Percentiles rank a stretch among this genome's conserved stretches.
These are phyloP conservation scores for Colletotrichum destructivum DNA, from an alignment of 2,329 filamentous ascomycete genomes.

Conservation along the genomic window DNA sequence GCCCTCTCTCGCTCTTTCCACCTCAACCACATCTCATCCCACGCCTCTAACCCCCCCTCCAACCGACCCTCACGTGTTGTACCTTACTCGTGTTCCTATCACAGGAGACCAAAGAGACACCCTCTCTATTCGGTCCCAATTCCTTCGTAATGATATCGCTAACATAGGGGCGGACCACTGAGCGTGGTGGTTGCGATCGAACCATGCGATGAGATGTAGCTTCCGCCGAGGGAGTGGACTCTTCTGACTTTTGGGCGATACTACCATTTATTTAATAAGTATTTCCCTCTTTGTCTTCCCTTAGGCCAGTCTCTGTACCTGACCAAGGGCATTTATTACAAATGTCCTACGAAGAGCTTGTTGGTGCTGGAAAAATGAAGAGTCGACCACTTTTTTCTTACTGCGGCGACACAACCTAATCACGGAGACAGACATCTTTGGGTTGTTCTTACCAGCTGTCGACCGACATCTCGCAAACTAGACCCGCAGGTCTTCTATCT, in stretches of 20 bases:
- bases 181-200: not conserved
- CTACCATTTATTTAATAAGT: not conserved
- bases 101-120: not conserved
- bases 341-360: too few relatives aligned
- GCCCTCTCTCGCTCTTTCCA: not conserved
- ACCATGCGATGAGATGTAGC: slow-evolving; percentile 24
- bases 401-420: too few relatives aligned
- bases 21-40: slow-evolving; percentile 15
- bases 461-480: too few relatives aligned
- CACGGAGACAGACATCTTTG: too few relatives aligned
- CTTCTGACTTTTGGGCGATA: slow-evolving; percentile 4
- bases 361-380: too few relatives aligned
- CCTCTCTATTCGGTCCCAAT: slow-evolving; percentile 1
- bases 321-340: too few relatives aligned
- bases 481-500: too few relatives aligned
- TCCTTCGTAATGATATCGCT: not conserved
- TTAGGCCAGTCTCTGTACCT: too few relatives aligned
- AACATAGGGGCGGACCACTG: not conserved
- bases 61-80: not conserved
- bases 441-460: too few relatives aligned
- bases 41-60: not conserved
- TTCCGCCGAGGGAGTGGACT: slow-evolving; percentile 15
- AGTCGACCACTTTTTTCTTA: too few relatives aligned
- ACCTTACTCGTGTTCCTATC: not conserved
- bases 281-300: not conserved